These are phyloP conservation scores for Solanum piurae DNA, from an alignment of 257 asterid genomes.

Conservation along the genomic window DNA sequence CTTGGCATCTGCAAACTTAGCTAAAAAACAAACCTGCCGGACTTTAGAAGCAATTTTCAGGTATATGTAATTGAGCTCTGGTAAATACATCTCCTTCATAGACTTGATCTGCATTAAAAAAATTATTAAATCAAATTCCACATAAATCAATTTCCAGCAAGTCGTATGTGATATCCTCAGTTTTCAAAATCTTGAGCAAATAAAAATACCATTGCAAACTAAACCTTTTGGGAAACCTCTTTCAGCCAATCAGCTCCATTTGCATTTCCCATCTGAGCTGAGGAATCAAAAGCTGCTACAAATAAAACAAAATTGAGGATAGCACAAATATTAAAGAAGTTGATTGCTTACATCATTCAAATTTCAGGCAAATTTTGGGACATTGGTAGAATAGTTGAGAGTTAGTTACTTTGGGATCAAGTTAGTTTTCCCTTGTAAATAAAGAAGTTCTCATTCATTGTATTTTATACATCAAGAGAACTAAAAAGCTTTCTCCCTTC, in stretches of 20 bases:
- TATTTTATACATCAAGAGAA: neutral
- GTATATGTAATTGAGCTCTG: slow-evolving; percentile 53
- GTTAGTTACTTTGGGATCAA: neutral
- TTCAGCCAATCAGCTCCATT: slow-evolving; percentile 77
- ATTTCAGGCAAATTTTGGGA: neutral
- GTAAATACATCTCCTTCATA: slow-evolving; percentile 59
- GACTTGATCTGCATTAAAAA: slow-evolving; percentile 57
- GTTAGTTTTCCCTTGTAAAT: neutral
- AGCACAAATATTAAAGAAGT: neutral
- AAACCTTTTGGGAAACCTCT: slow-evolving; percentile 65
- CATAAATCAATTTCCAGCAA: neutral
- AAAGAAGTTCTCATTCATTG: neutral
- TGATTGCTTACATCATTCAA: neutral
- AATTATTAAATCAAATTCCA: neutral
- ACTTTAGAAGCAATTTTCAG: slow-evolving; percentile 48
- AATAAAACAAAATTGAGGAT: neutral
- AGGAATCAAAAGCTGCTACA: slow-evolving; percentile 60
- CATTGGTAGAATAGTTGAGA: neutral
- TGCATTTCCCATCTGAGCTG: slow-evolving; percentile 59
- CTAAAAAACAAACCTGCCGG: slow-evolving; percentile 35
- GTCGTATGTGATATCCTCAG: neutral
- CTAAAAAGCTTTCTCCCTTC: neutral
- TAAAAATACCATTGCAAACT: neutral
- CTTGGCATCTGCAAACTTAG: neutral
- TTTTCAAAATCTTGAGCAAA: neutral